Conservation (phyloP, 345 rosid species). For the Microthlaspi erraticum region DNA sequence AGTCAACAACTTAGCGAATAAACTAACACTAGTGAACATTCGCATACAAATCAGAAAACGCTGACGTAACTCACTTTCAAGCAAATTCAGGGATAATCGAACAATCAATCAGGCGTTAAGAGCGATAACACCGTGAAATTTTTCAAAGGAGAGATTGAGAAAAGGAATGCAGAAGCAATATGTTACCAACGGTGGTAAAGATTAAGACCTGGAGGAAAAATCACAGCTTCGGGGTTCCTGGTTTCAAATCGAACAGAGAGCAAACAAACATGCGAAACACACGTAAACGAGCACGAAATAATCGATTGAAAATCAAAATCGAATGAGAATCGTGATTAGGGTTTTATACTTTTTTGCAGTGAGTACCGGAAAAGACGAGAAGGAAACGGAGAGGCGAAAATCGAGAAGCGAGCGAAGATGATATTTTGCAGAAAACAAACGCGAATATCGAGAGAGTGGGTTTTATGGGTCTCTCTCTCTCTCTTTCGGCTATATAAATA, state of each 20-base stretch:
- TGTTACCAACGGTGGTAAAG: neutral
- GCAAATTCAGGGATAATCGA: conserved; percentile 6
- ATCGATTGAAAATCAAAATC: neutral
- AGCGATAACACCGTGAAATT: neutral
- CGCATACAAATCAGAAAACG: neutral
- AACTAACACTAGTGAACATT: conserved; percentile 4
- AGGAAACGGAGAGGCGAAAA: conserved; percentile 4
- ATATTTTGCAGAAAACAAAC: neutral
- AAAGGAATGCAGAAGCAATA: neutral
- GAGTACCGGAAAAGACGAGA: conserved; percentile 1
- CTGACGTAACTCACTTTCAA: conserved; percentile 19
- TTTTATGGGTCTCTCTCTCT: conserved; percentile 8
- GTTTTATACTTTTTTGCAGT: conserved; percentile 14
- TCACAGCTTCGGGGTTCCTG: conserved; percentile 24
- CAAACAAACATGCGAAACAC: neutral
- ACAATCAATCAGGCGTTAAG: neutral
- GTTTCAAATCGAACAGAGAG: neutral
- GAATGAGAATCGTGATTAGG: neutral
- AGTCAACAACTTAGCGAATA: neutral
- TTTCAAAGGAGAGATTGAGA: neutral
- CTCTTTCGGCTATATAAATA: conserved; percentile 1
- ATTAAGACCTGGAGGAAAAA: conserved; percentile 27
- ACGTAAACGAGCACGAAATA: neutral
- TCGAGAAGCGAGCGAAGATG: neutral
- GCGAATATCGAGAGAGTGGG: neutral